These are phyloP conservation scores for Botryosphaeria dothidea DNA, from an alignment of 2,329 filamentous ascomycete species.

Conservation along the genomic window DNA sequence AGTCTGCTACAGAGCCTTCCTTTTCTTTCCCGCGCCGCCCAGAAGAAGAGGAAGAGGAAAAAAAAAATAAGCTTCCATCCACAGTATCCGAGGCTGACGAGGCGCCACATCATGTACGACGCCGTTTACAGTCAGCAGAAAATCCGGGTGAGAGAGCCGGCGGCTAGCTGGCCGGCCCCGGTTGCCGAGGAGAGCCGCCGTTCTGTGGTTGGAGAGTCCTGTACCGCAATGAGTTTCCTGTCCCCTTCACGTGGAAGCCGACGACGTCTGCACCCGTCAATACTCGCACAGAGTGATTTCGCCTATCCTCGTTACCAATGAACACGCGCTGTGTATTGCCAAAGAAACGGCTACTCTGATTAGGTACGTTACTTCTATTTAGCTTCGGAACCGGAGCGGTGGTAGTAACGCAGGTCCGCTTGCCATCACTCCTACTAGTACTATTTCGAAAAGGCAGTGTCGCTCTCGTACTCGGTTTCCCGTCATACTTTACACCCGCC, in stretches of 20 bases:
- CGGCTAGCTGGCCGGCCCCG: neutral
- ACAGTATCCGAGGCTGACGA: neutral
- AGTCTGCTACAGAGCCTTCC: neutral
- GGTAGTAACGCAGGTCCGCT: neutral
- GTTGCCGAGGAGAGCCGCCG: too few species aligned
- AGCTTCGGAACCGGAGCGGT: neutral
- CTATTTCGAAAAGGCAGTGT: neutral
- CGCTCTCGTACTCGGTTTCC: neutral
- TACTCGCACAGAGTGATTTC: neutral
- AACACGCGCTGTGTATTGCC: neutral
- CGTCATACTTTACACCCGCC: neutral
- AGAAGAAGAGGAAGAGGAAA: neutral
- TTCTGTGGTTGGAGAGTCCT: neutral
- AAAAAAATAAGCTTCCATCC: neutral
- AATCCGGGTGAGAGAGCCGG: neutral
- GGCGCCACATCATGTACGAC: slow-evolving; percentile 1
- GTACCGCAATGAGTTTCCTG: too few species aligned
- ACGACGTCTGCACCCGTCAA: neutral
- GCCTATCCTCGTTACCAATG: neutral
- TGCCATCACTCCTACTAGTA: neutral
- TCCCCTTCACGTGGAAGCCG: neutral
- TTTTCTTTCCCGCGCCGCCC: neutral
- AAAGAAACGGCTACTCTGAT: neutral
- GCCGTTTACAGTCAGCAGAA: neutral
- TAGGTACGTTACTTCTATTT: neutral